Base-by-base conservation (phyloP, 2,329 filamentous ascomycete genomes). In the Celoporthe dispersa region DNA sequence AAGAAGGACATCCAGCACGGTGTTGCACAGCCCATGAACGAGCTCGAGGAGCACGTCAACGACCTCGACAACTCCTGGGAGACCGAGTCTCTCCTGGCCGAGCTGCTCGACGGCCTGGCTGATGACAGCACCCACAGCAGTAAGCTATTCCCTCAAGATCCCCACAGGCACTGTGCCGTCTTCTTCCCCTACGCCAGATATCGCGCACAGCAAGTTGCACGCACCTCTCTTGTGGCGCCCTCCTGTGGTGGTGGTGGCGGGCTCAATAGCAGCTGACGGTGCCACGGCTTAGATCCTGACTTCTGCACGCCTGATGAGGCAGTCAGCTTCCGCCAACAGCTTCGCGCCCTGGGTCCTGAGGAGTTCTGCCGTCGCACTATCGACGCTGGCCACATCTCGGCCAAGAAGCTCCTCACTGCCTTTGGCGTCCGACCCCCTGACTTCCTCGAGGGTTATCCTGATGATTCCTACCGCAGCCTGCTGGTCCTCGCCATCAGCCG, bases 371-470 rank as follows among this genome's bases (percentile, higher is more conserved):
- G 89, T 75, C 86, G 90, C 74, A 94, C 91, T 41, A 84, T 97
- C 65, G 88, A 90, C 73, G 85, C 86, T 67, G 89, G 90, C 41
- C 85, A 84, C 66, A 90, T 96, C 78, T 90, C 91, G 28, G 92
- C 92, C 68, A 94, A 92, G 81, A 95, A 93, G 80, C 85, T 98
- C 39, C 90, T 95, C 77, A 94, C 93, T 11, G 94, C 94, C 19
- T 98, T 98, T 83, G 91, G 90, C 71, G 88, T 97, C 75, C 84
- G 87, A 53, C 89, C 92, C 59, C 93, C 93, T 2, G 80, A 84
- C 51, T 94, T 94, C 77, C 87, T 97, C 19, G 90, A 94, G 44
- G 91, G 90, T 53, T 82, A 85, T 48, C 83, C 86, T n/a, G 94
- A 97, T 77, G 88, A 93, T 67, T 86, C 88, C 41, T 96, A 93